Base-by-base conservation (phyloP, 75 land plant species). In the Adiantum capillusveneris region DNA sequence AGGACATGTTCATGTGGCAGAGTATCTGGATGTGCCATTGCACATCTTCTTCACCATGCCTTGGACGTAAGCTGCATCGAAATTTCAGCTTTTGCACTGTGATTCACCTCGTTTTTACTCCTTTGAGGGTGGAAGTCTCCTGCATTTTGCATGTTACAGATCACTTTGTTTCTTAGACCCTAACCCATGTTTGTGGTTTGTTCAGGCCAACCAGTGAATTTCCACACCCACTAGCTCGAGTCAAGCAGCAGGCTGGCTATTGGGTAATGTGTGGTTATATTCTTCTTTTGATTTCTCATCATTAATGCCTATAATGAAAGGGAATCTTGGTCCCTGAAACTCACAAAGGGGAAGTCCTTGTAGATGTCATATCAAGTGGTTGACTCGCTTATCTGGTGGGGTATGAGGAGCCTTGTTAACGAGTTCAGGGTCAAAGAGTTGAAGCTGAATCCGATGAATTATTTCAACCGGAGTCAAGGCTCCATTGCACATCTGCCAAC, bases 41-140 rank as follows among this genome's bases (percentile, higher is more conserved):
- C 99, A 95, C 67, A 90, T 95, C 25, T 90, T 90, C 72, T 95
- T 95, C 58, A 95, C 99, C 41, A 95, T 95, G 99, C 96, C 99
- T 56, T 95, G 99, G 99, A 95, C 99, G 97, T 95, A 62, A 84
- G 96, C 18, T 46, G 22, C 5, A 18, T 34, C n/a, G n/a, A n/a
- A n/a, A n/a, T n/a, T n/a, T n/a, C n/a, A n/a, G n/a, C n/a, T n/a
- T n/a, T n/a, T n/a, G n/a, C n/a, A n/a, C n/a, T n/a, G n/a, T n/a
- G n/a, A n/a, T n/a, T n/a, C n/a, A n/a, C n/a, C n/a, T n/a, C n/a
- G n/a, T n/a, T n/a, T n/a, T n/a, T n/a, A n/a, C n/a, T n/a, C n/a
- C n/a, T n/a, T n/a, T n/a, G n/a, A n/a, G n/a, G n/a, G n/a, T n/a
- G n/a, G n/a, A n/a, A n/a, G n/a, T n/a, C n/a, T n/a, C n/a, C n/a